Evolutionary conservation across 2,329 filamentous ascomycete species (phyloP), one percentile per base, ranked within the genome.

Genomic region (Endothia cerciana): DNA sequence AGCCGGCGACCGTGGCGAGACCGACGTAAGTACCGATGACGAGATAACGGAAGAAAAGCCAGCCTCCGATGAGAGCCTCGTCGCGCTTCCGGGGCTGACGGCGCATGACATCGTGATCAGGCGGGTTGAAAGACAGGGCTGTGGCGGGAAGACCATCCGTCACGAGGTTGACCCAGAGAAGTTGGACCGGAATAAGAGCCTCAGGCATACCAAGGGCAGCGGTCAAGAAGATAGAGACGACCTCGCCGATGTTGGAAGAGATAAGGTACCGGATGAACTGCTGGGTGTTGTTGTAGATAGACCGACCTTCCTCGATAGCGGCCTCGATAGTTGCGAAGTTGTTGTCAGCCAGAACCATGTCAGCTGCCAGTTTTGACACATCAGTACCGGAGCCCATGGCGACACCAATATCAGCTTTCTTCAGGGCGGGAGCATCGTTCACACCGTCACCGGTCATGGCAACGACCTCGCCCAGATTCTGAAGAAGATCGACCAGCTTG

Each of bases 201-300:
- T 99, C 96, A 25, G 95, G 95, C 93, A 99, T 97, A 71, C 96
- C 96, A 67, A 96, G 84, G 17, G 95, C 95, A 33, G 95, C 95
- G 15, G 95, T 99, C 73, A 99, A 81, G 86, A 99, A 99, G 79
- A 99, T 99, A 11, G 95, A 98, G 43, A 99, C 95, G 43, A 99
- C 95, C 78, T 99, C 95, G 73, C 95, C 96, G 71, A 99, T 99
- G 82, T 99, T 99, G 70, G 94, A 98, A 10, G 94, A 98, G 77
- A 99, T 99, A 68, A 99, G 87, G 78, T 99, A 99, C 60, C 96
- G 92, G 80, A 99, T 99, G 80, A 99, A 99, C 78, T 99, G 95
- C 77, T 99, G 95, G 6, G 95, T 99, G 85, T 99, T 99, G 89
- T 95, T 98, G 87, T 97, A 99, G 80, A 99, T 99, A 70, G 94